Evolutionary conservation across 2,329 filamentous ascomycete species (phyloP).

Genomic region (Fonsecaea erecta): DNA sequence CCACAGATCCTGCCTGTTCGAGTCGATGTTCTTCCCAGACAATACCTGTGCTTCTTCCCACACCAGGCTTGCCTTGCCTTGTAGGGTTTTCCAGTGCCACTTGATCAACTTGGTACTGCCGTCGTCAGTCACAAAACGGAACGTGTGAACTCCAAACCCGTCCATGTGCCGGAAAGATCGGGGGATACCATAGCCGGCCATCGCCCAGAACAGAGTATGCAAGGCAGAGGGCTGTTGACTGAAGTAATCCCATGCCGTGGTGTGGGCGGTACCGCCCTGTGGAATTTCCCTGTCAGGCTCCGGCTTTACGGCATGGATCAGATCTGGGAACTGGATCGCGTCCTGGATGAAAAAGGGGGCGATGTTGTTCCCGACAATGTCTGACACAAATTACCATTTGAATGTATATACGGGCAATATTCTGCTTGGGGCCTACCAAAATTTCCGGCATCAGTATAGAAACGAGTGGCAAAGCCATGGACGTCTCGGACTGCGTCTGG

Average conservation of each 20-base stretch:
- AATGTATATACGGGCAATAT: background rate
- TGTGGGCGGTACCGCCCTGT: slow-evolving; percentile 2
- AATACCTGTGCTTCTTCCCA: slow-evolving; percentile 13
- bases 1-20: slow-evolving; percentile 1
- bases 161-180: slow-evolving; percentile 11
- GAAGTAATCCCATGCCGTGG: slow-evolving; percentile 10
- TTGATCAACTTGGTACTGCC: slow-evolving; percentile 5
- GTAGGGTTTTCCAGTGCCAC: slow-evolving; percentile 11
- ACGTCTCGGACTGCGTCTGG: slow-evolving; percentile 6
- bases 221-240: slow-evolving; percentile 5
- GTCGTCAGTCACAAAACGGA: slow-evolving; percentile 1
- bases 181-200: slow-evolving; percentile 8
- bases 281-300: slow-evolving; percentile 10
- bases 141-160: slow-evolving; percentile 5
- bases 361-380: slow-evolving; percentile 10
- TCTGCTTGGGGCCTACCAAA: background rate
- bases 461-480: slow-evolving; percentile 7
- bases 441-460: slow-evolving; percentile 8
- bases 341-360: slow-evolving; percentile 7
- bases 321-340: background rate
- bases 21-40: slow-evolving; percentile 5
- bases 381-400: background rate
- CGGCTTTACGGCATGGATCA: slow-evolving; percentile 7
- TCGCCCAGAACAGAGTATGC: slow-evolving; percentile 12
- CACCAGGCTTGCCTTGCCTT: slow-evolving; percentile 9